These are phyloP conservation scores for Blastomyces silverae DNA, from an alignment of 2,329 filamentous ascomycete species.

Conservation along the genomic window DNA sequence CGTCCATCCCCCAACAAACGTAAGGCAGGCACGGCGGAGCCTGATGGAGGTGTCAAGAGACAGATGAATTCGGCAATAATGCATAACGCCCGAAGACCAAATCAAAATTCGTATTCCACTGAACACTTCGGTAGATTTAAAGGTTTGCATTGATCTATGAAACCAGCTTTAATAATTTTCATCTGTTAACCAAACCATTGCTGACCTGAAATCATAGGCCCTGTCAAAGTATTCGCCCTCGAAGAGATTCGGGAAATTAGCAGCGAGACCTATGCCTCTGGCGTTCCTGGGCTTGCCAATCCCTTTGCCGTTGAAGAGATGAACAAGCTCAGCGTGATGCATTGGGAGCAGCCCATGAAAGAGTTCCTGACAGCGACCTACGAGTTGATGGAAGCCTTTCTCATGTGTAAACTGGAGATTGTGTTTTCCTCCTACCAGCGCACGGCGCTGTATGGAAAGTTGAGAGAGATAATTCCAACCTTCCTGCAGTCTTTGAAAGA, in stretches of 20 bases:
- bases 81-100: too few species aligned
- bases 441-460: slow-evolving; percentile 32
- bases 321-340: slow-evolving; percentile 50
- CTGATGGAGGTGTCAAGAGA: slow-evolving; percentile 14
- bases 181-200: background rate
- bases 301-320: slow-evolving; percentile 54
- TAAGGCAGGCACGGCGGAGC: slow-evolving; percentile 11
- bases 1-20: slow-evolving; percentile 16
- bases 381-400: slow-evolving; percentile 27
- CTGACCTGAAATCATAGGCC: slow-evolving; percentile 13
- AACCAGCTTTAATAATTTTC: background rate
- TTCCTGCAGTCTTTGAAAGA: slow-evolving; percentile 43
- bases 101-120: background rate
- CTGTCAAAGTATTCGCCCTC: slow-evolving; percentile 27
- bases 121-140: background rate
- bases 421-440: slow-evolving; percentile 33
- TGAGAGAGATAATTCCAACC: slow-evolving; percentile 38
- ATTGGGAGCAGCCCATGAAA: slow-evolving; percentile 52
- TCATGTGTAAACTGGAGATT: slow-evolving; percentile 44
- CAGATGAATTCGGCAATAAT: background rate
- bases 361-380: slow-evolving; percentile 33
- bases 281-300: slow-evolving; percentile 54
- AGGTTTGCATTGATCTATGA: background rate
- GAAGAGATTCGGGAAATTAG: slow-evolving; percentile 50
- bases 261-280: slow-evolving; percentile 48